Conservation (phyloP, 306 rosid species). For the Glycine latifolia region DNA sequence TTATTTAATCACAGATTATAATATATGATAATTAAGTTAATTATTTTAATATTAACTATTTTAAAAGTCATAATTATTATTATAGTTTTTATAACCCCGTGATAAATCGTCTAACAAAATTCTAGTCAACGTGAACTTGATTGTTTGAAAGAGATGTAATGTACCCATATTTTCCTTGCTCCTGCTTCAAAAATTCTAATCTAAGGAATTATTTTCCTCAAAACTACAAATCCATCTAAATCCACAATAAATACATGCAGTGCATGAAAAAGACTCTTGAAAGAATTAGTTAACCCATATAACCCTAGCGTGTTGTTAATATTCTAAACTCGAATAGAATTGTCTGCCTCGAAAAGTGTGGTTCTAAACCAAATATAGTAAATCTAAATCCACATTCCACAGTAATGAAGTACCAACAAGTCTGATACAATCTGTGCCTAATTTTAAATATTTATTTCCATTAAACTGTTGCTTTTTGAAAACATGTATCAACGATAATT, state of each 20-base stretch:
- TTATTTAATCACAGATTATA: too few species aligned
- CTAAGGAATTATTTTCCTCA: neutral
- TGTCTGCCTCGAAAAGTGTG: too few species aligned
- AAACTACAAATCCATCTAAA: neutral
- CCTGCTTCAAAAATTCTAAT: neutral
- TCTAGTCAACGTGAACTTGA: neutral
- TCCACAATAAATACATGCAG: neutral
- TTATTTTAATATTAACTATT: too few species aligned
- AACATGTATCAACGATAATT: neutral
- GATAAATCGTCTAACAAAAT: neutral
- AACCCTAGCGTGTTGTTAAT: neutral
- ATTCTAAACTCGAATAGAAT: too few species aligned
- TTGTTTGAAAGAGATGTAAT: constrained; percentile 1
- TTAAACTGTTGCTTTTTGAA: neutral
- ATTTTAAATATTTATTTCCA: neutral
- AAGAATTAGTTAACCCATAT: neutral
- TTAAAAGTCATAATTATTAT: too few species aligned
- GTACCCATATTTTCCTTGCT: neutral
- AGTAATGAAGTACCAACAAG: neutral
- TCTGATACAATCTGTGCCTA: neutral
- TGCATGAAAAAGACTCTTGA: neutral
- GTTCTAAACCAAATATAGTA: too few species aligned
- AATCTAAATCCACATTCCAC: too few species aligned
- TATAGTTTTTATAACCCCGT: neutral
- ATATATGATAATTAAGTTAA: too few species aligned